Evolutionary conservation across 768 basidiomycete genomes (phyloP).

Genomic region (Mrakia blollopis): DNA sequence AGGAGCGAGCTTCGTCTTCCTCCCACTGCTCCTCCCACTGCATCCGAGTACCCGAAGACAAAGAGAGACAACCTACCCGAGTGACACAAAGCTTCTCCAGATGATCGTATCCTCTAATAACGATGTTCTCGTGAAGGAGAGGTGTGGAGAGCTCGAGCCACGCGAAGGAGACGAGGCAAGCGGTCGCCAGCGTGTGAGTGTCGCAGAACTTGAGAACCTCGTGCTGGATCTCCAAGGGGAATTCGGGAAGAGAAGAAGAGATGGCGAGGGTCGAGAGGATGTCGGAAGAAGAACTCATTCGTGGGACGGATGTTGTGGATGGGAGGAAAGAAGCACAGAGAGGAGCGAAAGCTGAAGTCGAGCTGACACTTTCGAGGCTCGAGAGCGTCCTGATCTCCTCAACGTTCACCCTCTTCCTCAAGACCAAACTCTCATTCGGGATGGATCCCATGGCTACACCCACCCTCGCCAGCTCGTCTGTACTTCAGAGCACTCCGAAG

Average conservation of each 20-base stretch:
- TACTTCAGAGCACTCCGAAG: neutral
- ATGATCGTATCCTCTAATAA: neutral
- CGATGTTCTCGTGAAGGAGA: neutral
- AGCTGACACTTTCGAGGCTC: neutral
- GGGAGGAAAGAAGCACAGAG: too few relatives aligned
- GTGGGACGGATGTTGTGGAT: neutral
- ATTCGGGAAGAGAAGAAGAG: neutral
- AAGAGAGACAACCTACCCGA: neutral
- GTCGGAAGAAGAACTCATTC: neutral
- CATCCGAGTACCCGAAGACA: too few relatives aligned
- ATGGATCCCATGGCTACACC: neutral
- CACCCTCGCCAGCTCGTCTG: neutral
- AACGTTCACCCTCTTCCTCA: neutral
- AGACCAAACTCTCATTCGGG: neutral
- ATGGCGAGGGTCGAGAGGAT: neutral
- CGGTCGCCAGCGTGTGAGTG: neutral
- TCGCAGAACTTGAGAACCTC: slow-evolving; percentile 1
- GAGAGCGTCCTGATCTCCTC: neutral
- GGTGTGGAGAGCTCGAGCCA: neutral
- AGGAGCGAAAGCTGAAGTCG: neutral
- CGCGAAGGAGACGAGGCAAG: neutral
- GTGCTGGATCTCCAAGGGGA: neutral
- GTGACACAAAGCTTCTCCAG: neutral
- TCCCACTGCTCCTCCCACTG: neutral
- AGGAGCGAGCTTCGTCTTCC: neutral